Evolutionary conservation across 2,329 filamentous ascomycete genomes (phyloP).

Genomic region (Corinectria fuckeliana): DNA sequence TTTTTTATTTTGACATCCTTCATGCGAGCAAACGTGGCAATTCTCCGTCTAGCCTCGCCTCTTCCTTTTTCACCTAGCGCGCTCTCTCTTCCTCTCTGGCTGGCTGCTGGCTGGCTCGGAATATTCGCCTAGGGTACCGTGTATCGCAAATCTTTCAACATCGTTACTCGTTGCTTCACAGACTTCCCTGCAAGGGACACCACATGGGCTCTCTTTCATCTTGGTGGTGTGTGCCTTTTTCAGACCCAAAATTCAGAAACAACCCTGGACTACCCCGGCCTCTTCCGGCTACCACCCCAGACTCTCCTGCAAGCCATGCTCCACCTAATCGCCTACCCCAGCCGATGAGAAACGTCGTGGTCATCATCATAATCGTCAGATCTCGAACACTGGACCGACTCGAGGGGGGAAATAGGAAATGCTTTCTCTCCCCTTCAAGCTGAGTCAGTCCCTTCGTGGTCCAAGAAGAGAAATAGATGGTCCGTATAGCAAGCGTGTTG

Average conservation of each 20-base stretch:
- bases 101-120: constrained; percentile 6
- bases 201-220: constrained; percentile 3
- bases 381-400: background rate
- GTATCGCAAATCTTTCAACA: constrained; percentile 16
- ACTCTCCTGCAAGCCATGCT: constrained; percentile 19
- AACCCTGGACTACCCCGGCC: constrained; percentile 13
- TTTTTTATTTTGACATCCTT: constrained; percentile 18
- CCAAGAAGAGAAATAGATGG: constrained; percentile 17
- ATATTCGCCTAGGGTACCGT: constrained; percentile 12
- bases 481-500: constrained; percentile 29
- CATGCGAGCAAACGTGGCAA: constrained; percentile 10
- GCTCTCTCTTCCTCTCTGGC: constrained; percentile 4
- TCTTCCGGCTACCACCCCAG: constrained; percentile 11
- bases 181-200: constrained; percentile 2
- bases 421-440: background rate
- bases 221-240: constrained; percentile 21
- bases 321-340: constrained; percentile 24
- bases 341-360: constrained; percentile 29
- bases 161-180: constrained; percentile 4
- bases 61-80: background rate
- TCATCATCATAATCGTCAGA: constrained; percentile 36
- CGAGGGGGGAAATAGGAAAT: background rate
- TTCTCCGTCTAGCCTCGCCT: background rate
- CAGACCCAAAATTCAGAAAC: constrained; percentile 8
- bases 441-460: background rate